Percentiles rank a stretch among this genome's conserved stretches.
Evolutionary conservation across 2,329 filamentous ascomycete genomes (phyloP).

Genomic region (Lasiodiplodia theobromae): DNA sequence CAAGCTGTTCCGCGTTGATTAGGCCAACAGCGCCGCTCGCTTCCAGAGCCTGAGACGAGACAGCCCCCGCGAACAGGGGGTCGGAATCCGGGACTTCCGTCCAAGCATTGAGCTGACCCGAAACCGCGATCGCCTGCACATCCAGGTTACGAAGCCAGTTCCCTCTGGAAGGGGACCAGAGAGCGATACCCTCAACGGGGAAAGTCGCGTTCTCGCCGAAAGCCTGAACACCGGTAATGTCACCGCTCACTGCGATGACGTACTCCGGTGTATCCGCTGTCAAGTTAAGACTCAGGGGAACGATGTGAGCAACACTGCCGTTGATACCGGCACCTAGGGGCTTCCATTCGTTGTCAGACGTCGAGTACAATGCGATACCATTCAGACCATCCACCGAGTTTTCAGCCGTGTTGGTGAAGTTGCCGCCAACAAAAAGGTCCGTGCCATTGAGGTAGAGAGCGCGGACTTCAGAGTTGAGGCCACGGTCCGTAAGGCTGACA

Average conservation of each 20-base stretch:
- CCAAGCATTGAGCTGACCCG: constrained; percentile 75
- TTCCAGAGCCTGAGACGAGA: constrained; percentile 76
- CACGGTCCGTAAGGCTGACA: constrained; percentile 69
- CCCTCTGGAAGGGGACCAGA: constrained; percentile 85
- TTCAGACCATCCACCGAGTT: constrained; percentile 69
- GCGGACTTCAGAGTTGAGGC: constrained; percentile 80
- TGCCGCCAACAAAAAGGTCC: constrained; percentile 79
- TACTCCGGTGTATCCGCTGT: constrained; percentile 72
- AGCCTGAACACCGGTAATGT: constrained; percentile 75
- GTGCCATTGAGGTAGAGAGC: constrained; percentile 72
- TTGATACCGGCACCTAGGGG: constrained; percentile 86
- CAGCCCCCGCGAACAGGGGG: constrained; percentile 81
- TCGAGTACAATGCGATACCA: constrained; percentile 80
- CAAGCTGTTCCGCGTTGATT: constrained; percentile 41
- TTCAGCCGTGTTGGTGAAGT: constrained; percentile 77
- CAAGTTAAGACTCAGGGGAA: constrained; percentile 80
- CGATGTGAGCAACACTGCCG: constrained; percentile 76
- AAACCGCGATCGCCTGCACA: constrained; percentile 68
- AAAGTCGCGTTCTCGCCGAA: constrained; percentile 70
- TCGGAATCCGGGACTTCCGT: constrained; percentile 69
- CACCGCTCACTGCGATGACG: constrained; percentile 80
- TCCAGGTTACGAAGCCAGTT: constrained; percentile 88
- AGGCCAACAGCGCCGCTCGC: constrained; percentile 77
- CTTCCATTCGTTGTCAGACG: constrained; percentile 72
- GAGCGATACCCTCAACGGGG: constrained; percentile 76